phyloP scores from a whole-genome alignment of 2,329 filamentous ascomycete genomes.

The Paracamarosporium sp. region DNA sequence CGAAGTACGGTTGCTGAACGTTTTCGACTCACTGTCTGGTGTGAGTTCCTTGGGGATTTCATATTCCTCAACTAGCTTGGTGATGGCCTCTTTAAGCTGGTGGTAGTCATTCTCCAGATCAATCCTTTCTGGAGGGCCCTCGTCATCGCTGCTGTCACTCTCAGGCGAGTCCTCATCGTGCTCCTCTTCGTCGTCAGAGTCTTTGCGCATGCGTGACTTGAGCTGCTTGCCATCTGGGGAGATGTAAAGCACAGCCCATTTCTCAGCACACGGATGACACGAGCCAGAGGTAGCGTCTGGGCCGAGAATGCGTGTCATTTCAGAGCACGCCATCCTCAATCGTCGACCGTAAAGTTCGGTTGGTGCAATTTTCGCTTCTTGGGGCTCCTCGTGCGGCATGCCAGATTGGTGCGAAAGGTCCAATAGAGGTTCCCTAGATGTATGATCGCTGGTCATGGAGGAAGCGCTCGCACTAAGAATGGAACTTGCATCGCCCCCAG shows the following conservation, averaged over 20 bases:
- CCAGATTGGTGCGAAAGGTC: conserved; percentile 47
- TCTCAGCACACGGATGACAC: conserved; percentile 80
- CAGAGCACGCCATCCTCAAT: conserved; percentile 71
- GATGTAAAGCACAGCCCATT: conserved; percentile 83
- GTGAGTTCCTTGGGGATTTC: conserved; percentile 75
- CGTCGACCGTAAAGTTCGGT: conserved; percentile 54
- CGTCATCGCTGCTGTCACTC: conserved; percentile 56
- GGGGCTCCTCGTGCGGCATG: conserved; percentile 26
- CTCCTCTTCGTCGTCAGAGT: conserved; percentile 68
- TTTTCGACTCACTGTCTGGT: conserved; percentile 64
- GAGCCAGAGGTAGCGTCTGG: conserved; percentile 69
- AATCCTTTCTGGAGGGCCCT: conserved; percentile 50
- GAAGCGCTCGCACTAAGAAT: conserved; percentile 76
- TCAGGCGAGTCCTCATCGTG: conserved; percentile 65
- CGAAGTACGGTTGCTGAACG: conserved; percentile 74
- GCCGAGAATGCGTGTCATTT: conserved; percentile 72
- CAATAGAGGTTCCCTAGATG: conserved; percentile 68
- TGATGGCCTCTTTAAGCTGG: conserved; percentile 78
- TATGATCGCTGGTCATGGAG: conserved; percentile 75
- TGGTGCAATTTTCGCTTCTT: conserved; percentile 57
- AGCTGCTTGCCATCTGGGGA: conserved; percentile 74
- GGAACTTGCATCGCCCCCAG: conserved; percentile 67
- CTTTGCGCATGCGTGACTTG: conserved; percentile 75
- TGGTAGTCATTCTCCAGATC: conserved; percentile 82
- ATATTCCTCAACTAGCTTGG: conserved; percentile 82